Evolutionary conservation across 1,284 basidiomycete genomes (phyloP), one percentile per base, ranked within the genome.

Genomic region (Ganoderma leucocontextum): DNA sequence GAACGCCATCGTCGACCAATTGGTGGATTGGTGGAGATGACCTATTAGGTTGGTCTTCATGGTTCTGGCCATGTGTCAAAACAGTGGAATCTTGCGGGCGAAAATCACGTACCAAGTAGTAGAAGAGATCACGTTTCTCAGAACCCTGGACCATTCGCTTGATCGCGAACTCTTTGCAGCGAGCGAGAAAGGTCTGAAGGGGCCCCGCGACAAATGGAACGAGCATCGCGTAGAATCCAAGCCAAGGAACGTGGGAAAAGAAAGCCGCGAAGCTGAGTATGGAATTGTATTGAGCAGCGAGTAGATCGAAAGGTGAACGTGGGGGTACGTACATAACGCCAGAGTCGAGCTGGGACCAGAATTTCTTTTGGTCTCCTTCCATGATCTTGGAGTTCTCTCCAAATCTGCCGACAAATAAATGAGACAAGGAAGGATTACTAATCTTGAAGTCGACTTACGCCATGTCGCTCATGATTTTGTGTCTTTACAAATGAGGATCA

Each of bases 71-170:
- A 79, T 22, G 17, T 10, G 17, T 55, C 64, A 10, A n/a, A 29
- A 53, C 75, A 69, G 57, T 77, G 75, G 49, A 17, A 65, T 36
- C n/a, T 35, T 35, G 25, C 25, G 53, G 39, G 41, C n/a, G 13
- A 4, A 22, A 15, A 49, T 39, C 35, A 73, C 75, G 47, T 65
- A 83, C 83, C 39, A 83, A 74, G 70, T 84, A 80, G 72, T 83
- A 83, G 74, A 85, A 87, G 0, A 89, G 75, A 70, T 88, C 59
- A 82, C 75, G 22, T 78, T 69, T 86, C 78, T n/a, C 81, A 79
- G 69, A 84, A 78, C 8, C 79, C 74, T 62, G 64, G 25, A 63
- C 17, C 44, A 68, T 35, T 15, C 70, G 25, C 42, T 42, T 38
- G 19, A 47, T 44, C 4, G 62, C 58, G 15, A 61, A 64, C 41